Base-by-base conservation (phyloP, 78 protist genomes). In the Acrasis kona region DNA sequence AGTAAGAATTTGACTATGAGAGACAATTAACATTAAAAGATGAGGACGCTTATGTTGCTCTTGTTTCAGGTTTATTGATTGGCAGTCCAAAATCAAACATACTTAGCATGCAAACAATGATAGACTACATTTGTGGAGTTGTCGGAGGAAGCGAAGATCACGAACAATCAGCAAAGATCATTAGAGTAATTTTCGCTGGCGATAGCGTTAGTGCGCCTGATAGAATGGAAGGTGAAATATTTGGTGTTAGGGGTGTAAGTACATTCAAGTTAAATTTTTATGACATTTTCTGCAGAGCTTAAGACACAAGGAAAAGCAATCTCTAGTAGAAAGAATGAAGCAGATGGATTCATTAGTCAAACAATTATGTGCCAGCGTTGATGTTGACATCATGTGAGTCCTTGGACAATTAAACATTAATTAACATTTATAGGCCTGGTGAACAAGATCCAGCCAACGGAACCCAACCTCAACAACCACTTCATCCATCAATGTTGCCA, bases 371-470 rank as follows among this genome's bases (percentile, higher is more conserved):
- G 67, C 5, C n/a, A 2, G n/a, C 35, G 27, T 82, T 37, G 35
- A 3, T 19, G 80, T 82, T 10, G 86, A 79, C 3, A n/a, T 82
- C 68, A 79, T 82, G n/a, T n/a, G n/a, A n/a, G n/a, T n/a, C n/a
- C n/a, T n/a, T n/a, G n/a, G n/a, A n/a, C n/a, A n/a, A n/a, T n/a
- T n/a, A n/a, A n/a, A n/a, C n/a, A n/a, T n/a, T n/a, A n/a, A n/a
- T n/a, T n/a, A n/a, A n/a, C n/a, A n/a, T n/a, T n/a, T n/a, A n/a
- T n/a, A n/a, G n/a, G 85, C 84, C 86, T 1, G 79, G 83, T 2
- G 42, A 8, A 12, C 27, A 32, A 31, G 86, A 82, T 41, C 86
- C 86, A 38, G 42, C 74, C 10, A 82, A 78, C 58, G 2, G 10
- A 2, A 42, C 66, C 64, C 9, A 2, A 29, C 86, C 86, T 28